phyloP scores from a whole-genome alignment of 2,329 filamentous ascomycete genomes.

The Pseudocercospora vitis region DNA sequence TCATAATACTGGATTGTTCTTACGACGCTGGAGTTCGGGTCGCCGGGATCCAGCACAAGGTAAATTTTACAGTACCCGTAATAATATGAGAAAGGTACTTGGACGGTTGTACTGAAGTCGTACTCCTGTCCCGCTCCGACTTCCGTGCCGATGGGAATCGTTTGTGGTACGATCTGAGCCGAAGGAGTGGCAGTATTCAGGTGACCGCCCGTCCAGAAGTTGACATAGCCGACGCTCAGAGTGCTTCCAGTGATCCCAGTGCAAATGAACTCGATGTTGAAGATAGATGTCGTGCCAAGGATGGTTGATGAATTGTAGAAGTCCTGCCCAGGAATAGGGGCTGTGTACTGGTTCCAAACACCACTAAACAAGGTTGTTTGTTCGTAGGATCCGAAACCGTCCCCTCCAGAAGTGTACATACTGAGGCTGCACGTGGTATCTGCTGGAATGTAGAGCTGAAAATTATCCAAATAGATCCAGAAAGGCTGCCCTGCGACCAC shows the following conservation, averaged over 20 bases:
- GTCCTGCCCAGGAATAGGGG: background rate
- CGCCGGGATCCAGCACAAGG: background rate
- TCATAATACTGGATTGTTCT: background rate
- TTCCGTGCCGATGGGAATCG: background rate
- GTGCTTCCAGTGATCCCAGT: background rate
- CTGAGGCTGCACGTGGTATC: background rate
- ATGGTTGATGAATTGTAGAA: background rate
- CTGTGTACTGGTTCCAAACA: background rate
- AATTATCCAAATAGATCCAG: background rate
- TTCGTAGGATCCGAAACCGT: too few relatives aligned
- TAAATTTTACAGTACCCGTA: background rate
- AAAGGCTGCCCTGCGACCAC: conserved; percentile 2
- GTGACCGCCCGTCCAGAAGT: background rate
- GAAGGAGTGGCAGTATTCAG: background rate
- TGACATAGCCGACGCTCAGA: background rate
- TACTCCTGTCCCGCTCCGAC: background rate
- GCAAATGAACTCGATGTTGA: conserved; percentile 1
- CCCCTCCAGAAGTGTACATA: too few relatives aligned
- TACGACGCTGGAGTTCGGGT: background rate
- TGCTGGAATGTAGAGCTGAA: background rate
- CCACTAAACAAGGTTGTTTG: too few relatives aligned
- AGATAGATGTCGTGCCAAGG: background rate
- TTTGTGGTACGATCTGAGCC: background rate
- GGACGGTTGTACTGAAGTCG: background rate
- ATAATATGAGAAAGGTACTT: background rate